Conservation (phyloP, 768 basidiomycete genomes). For the Boletus pseudopeckii region DNA sequence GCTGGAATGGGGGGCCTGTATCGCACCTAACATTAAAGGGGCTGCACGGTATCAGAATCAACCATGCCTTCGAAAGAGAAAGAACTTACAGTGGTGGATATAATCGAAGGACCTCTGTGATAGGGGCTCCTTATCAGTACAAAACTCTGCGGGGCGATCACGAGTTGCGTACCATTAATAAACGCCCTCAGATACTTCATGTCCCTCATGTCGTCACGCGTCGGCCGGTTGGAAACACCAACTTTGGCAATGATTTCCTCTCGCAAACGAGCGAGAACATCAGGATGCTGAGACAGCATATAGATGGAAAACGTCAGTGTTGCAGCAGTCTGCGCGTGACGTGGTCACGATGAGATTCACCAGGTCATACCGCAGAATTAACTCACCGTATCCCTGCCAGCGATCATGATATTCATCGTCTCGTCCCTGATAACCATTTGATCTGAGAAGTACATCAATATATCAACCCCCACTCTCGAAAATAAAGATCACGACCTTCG, state of each 20-base stretch:
- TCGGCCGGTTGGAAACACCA: slow-evolving; percentile 28
- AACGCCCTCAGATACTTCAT: slow-evolving; percentile 43
- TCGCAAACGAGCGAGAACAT: slow-evolving; percentile 22
- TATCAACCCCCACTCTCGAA: not conserved
- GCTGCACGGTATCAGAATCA: slow-evolving; percentile 12
- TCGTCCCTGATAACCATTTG: slow-evolving; percentile 33
- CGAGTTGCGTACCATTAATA: slow-evolving; percentile 28
- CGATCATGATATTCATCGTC: slow-evolving; percentile 37
- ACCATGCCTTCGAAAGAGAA: not conserved
- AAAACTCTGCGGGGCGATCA: too few relatives aligned
- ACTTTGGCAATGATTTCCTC: slow-evolving; percentile 29
- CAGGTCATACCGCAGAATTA: not conserved
- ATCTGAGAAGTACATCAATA: slow-evolving; percentile 17
- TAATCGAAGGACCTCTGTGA: slow-evolving; percentile 13
- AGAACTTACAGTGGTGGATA: slow-evolving; percentile 31
- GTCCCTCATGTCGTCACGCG: slow-evolving; percentile 30
- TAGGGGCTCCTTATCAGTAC: slow-evolving; percentile 18
- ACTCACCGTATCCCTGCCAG: slow-evolving; percentile 34
- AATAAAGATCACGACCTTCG: slow-evolving; percentile 16
- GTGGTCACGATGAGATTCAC: too few relatives aligned
- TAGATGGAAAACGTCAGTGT: slow-evolving; percentile 31
- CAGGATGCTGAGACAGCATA: slow-evolving; percentile 28
- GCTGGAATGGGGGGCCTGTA: too few relatives aligned
- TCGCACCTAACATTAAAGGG: slow-evolving; percentile 23
- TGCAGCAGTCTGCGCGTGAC: slow-evolving; percentile 15